phyloP scores from a whole-genome alignment of 2,329 filamentous ascomycete species.

The Lachnellula cervina region DNA sequence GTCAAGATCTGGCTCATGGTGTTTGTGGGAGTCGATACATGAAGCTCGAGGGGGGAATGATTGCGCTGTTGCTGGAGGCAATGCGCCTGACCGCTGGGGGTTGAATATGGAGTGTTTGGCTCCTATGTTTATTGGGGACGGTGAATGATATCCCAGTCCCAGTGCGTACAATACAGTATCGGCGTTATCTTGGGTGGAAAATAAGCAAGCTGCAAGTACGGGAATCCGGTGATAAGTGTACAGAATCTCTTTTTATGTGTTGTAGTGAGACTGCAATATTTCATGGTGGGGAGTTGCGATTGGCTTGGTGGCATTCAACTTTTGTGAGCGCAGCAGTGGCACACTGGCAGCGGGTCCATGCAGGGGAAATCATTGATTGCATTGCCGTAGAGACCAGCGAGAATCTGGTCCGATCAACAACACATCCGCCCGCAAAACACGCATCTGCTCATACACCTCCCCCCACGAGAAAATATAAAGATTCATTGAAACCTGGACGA shows the following conservation, averaged over 20 bases:
- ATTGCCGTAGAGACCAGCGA: slow-evolving; percentile 17
- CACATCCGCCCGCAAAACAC: slow-evolving; percentile 5
- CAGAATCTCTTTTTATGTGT: too few relatives aligned
- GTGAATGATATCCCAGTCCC: neutral
- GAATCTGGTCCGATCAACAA: slow-evolving; percentile 14
- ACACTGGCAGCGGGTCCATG: too few relatives aligned
- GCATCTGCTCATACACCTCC: neutral
- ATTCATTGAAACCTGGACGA: neutral
- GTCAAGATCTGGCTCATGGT: slow-evolving; percentile 73
- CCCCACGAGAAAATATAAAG: neutral
- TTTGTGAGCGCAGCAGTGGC: neutral
- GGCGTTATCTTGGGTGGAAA: too few relatives aligned
- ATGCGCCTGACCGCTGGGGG: slow-evolving; percentile 18
- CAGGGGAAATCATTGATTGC: too few relatives aligned
- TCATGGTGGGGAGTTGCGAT: slow-evolving; percentile 16
- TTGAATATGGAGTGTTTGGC: neutral
- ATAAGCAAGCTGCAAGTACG: neutral
- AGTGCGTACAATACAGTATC: too few relatives aligned
- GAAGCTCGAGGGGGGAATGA: slow-evolving; percentile 14
- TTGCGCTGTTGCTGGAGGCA: slow-evolving; percentile 13
- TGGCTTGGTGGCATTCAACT: neutral
- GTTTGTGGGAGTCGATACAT: slow-evolving; percentile 27
- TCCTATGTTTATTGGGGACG: slow-evolving; percentile 6
- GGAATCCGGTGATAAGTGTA: neutral
- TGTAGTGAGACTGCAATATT: neutral